Percentiles rank a stretch among this genome's conserved stretches.
Conservation (phyloP, 169 alveolate genomes). For the Cryptosporidium sp. region DNA sequence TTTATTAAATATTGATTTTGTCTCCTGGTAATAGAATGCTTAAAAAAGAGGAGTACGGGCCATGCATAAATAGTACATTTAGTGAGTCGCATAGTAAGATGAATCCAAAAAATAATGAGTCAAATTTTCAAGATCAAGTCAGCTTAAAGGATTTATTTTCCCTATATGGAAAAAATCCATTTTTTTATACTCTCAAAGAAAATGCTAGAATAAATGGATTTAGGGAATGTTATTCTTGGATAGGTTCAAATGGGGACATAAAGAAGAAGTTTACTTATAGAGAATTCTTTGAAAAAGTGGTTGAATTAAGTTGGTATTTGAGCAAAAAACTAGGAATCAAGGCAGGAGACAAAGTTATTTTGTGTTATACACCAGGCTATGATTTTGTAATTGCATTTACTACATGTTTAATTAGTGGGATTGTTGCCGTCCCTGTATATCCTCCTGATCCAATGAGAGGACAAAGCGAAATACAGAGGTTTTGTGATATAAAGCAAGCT, state of each 20-base stretch:
- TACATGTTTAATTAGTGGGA: constrained; percentile 79
- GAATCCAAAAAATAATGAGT: background rate
- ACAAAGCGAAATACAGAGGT: constrained; percentile 79
- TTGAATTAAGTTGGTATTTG: constrained; percentile 66
- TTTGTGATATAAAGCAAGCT: constrained; percentile 80
- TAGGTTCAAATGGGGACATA: constrained; percentile 42
- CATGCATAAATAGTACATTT: background rate
- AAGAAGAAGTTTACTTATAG: constrained; percentile 54
- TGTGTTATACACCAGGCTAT: constrained; percentile 70
- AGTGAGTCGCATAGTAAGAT: constrained; percentile 2
- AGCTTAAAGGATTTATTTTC: constrained; percentile 10
- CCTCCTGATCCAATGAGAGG: constrained; percentile 84
- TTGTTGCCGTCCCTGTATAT: constrained; percentile 83
- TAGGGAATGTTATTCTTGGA: constrained; percentile 48
- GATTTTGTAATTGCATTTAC: constrained; percentile 81
- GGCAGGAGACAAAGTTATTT: constrained; percentile 77
- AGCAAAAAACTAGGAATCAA: constrained; percentile 76
- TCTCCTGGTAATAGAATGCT: constrained; percentile 9
- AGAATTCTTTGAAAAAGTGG: constrained; percentile 73
- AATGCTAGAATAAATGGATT: constrained; percentile 22
- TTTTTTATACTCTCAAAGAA: constrained; percentile 30
- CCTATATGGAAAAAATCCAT: constrained; percentile 56
- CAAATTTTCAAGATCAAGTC: constrained; percentile 1
- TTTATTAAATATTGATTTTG: background rate
- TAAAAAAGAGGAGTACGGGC: background rate